Base-by-base conservation (phyloP, 2,329 filamentous ascomycete species). In the Stagonosporopsis chrysanthemi region DNA sequence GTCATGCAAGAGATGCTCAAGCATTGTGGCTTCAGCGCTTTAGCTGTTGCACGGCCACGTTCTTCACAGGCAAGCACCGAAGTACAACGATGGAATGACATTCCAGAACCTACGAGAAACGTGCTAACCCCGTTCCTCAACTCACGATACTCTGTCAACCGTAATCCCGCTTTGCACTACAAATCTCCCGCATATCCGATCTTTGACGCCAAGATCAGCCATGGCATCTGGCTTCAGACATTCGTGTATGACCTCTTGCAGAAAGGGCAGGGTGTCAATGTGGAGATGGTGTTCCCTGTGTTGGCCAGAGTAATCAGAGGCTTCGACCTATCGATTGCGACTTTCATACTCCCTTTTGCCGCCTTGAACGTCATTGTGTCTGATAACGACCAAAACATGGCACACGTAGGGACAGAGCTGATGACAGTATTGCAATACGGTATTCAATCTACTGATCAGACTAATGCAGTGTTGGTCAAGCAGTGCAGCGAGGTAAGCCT, bases 1-100 rank as follows among this genome's bases (percentile, higher is more conserved):
- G 91, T 90, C 2, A 97, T 99, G 88, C 95, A 99, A 75, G 90
- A 96, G 68, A 83, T 98, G 38, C 83, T 98, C 3, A 88, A 88
- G 41, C 87, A 89, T 64, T 91, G 90, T 69, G 88, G 90, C 26
- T 88, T 97, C 69, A 87, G 66, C 51, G 80, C 84, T 11, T 85
- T 81, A 19, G 78, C 82, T 36, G 78, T 79, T 28, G 74, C 82
- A 17, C 79, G 82, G 41, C 80, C 82, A 36, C 80, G 84, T 35
- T 79, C 82, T 44, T 80, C 82, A 19, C 84, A 87, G 26, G 81
- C 82, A 11, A 84, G 84, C 45, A 81, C 84, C 3, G 84, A 88
- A 24, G 90, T 89, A 69, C 81, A 85, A 52, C 90, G 91, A 72
- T 99, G 92, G 91, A 80, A 88, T 36, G 81, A 84, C 9, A 84